A percentile compares a stretch with the other conserved stretches of the same genome.
Conservation (phyloP, 768 basidiomycete genomes). For the Leccinum broughii region DNA sequence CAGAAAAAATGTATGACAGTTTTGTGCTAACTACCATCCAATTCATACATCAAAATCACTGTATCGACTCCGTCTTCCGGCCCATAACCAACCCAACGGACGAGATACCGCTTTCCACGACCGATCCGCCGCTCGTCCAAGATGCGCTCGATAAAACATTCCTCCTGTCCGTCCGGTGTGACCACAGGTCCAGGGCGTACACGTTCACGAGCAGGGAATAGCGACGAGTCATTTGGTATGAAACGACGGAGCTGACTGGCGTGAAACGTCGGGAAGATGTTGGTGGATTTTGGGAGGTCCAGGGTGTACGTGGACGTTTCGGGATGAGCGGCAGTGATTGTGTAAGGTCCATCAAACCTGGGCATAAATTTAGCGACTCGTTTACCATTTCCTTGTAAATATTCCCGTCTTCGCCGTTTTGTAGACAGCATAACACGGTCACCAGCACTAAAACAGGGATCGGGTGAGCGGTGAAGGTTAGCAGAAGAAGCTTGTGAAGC, state of each 20-base stretch:
- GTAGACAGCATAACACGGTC: conserved; percentile 33
- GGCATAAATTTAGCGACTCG: conserved; percentile 46
- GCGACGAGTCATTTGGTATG: conserved; percentile 35
- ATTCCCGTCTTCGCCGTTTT: conserved; percentile 12
- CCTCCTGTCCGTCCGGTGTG: not conserved
- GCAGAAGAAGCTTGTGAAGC: no score
- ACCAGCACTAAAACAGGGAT: not conserved
- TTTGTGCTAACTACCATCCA: no score
- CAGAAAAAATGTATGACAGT: no score
- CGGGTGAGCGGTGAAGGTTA: not conserved
- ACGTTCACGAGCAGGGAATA: conserved; percentile 36
- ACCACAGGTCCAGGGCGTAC: not conserved
- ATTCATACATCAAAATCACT: no score
- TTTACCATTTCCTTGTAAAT: conserved; percentile 15
- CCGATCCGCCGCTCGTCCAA: conserved; percentile 14
- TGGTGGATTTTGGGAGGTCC: conserved; percentile 24
- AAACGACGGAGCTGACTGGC: conserved; percentile 30
- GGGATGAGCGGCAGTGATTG: conserved; percentile 14
- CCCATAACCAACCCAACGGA: conserved; percentile 19
- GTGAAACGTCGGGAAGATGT: conserved; percentile 35
- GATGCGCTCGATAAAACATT: not conserved
- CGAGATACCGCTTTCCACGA: conserved; percentile 16
- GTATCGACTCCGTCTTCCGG: not conserved
- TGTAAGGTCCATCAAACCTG: conserved; percentile 32
- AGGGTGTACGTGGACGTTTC: conserved; percentile 26